Percentiles rank a stretch among this genome's conserved stretches.
These are phyloP conservation scores for Cerioporus squamosus DNA, from an alignment of 1,284 basidiomycete genomes.

Conservation along the genomic window DNA sequence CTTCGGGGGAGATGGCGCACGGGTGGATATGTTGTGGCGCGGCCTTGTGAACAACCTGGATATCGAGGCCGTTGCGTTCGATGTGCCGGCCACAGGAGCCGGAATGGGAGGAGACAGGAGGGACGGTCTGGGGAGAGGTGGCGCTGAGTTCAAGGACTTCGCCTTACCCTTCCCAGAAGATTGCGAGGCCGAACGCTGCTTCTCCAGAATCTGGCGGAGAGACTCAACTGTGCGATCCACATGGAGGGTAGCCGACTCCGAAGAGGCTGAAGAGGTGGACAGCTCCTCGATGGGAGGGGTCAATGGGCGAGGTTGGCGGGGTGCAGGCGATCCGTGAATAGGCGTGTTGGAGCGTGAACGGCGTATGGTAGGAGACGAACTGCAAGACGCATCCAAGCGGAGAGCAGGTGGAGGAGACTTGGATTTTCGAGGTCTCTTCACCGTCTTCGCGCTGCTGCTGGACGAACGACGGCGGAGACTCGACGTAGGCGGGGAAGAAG, in stretches of 20 bases:
- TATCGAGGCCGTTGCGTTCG: constrained; percentile 73
- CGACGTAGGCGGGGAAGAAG: constrained; percentile 21
- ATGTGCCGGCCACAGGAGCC: constrained; percentile 56
- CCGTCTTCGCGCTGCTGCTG: constrained; percentile 22
- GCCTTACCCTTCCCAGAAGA: constrained; percentile 19
- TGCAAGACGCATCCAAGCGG: constrained; percentile 23
- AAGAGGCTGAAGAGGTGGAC: constrained; percentile 47
- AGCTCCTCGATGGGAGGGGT: constrained; percentile 62
- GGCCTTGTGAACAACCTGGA: constrained; percentile 67
- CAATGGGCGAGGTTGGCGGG: constrained; percentile 40
- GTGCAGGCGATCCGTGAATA: constrained; percentile 33
- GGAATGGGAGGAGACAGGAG: constrained; percentile 47
- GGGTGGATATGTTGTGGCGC: constrained; percentile 38
- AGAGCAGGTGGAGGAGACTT: constrained; percentile 34
- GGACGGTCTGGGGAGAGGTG: constrained; percentile 40
- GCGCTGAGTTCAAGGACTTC: constrained; percentile 31
- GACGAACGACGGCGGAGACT: constrained; percentile 23
- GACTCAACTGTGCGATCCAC: constrained; percentile 61
- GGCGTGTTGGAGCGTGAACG: constrained; percentile 45
- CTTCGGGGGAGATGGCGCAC: constrained; percentile 37
- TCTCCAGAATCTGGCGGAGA: constrained; percentile 70
- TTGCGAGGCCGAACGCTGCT: constrained; percentile 43
- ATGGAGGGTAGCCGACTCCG: constrained; percentile 51
- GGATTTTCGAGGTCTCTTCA: constrained; percentile 19
- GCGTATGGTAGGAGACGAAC: constrained; percentile 21